These are phyloP conservation scores for Amyloporia xantha DNA, from an alignment of 768 basidiomycete genomes.

Conservation along the genomic window DNA sequence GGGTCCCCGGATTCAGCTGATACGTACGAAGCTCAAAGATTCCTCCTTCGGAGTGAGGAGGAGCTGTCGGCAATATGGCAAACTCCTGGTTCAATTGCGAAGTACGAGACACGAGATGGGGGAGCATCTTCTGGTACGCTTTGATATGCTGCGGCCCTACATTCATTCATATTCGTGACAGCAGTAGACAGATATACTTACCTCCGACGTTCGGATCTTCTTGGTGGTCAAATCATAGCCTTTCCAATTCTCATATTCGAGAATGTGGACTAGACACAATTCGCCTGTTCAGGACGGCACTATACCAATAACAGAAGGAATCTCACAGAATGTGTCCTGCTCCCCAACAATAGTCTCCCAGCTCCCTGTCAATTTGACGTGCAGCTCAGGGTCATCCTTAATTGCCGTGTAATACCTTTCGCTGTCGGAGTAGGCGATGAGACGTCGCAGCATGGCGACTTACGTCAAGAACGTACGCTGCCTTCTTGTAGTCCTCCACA, in stretches of 20 bases:
- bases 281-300: conserved; percentile 1
- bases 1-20: conserved; percentile 78
- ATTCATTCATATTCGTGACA: not conserved
- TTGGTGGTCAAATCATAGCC: conserved; percentile 76
- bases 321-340: conserved; percentile 74
- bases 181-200: conserved; percentile 25
- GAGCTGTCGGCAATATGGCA: conserved; percentile 88
- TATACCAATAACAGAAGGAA: not conserved
- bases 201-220: conserved; percentile 60
- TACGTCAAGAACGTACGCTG: conserved; percentile 54
- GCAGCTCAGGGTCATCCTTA: conserved; percentile 61
- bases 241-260: conserved; percentile 92
- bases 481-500: conserved; percentile 77
- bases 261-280: conserved; percentile 47
- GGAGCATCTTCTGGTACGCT: conserved; percentile 70
- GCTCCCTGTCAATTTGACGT: conserved; percentile 86
- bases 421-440: conserved; percentile 40
- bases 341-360: conserved; percentile 92
- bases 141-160: conserved; percentile 45
- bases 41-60: conserved; percentile 81
- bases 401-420: conserved; percentile 82
- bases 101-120: conserved; percentile 64
- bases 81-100: conserved; percentile 89
- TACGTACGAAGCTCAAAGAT: conserved; percentile 92
- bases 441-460: not conserved